A percentile compares a stretch with the other conserved stretches of the same genome.
Conservation (phyloP, 2,329 filamentous ascomycete genomes). For the Cryphonectria naterciae region DNA sequence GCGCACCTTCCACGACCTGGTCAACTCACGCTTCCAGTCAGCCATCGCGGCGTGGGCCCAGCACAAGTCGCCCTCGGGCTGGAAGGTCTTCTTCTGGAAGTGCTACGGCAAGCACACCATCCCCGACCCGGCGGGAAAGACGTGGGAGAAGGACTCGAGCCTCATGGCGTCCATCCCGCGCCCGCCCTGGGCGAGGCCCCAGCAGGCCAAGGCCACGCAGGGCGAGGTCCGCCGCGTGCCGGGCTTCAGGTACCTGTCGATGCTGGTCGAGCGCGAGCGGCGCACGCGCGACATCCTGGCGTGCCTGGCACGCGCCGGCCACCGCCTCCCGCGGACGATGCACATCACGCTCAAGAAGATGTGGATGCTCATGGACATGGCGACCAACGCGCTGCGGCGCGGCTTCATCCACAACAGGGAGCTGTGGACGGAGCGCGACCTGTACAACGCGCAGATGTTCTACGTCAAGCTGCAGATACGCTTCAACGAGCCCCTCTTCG, state of each 20-base stretch:
- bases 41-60: slow-evolving; percentile 60
- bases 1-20: slow-evolving; percentile 61
- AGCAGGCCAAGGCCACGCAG: slow-evolving; percentile 23
- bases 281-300: slow-evolving; percentile 66
- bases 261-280: slow-evolving; percentile 64
- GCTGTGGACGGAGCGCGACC: slow-evolving; percentile 62
- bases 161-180: slow-evolving; percentile 20
- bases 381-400: slow-evolving; percentile 59
- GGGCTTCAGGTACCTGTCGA: slow-evolving; percentile 67
- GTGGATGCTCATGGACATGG: slow-evolving; percentile 74
- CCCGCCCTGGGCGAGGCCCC: slow-evolving; percentile 21
- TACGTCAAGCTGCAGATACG: slow-evolving; percentile 73
- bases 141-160: slow-evolving; percentile 32
- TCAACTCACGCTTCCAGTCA: slow-evolving; percentile 63
- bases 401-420: slow-evolving; percentile 55
- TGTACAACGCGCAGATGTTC: slow-evolving; percentile 67
- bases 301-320: slow-evolving; percentile 60
- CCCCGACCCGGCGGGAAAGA: slow-evolving; percentile 58
- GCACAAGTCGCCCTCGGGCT: slow-evolving; percentile 58
- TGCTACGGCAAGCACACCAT: slow-evolving; percentile 62
- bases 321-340: slow-evolving; percentile 56
- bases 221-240: slow-evolving; percentile 57
- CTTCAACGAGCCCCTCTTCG: slow-evolving; percentile 66
- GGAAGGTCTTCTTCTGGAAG: slow-evolving; percentile 62
- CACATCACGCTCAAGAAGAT: slow-evolving; percentile 61